Base-by-base conservation (phyloP, 2,329 filamentous ascomycete species). In the Fusarium veterinarium region DNA sequence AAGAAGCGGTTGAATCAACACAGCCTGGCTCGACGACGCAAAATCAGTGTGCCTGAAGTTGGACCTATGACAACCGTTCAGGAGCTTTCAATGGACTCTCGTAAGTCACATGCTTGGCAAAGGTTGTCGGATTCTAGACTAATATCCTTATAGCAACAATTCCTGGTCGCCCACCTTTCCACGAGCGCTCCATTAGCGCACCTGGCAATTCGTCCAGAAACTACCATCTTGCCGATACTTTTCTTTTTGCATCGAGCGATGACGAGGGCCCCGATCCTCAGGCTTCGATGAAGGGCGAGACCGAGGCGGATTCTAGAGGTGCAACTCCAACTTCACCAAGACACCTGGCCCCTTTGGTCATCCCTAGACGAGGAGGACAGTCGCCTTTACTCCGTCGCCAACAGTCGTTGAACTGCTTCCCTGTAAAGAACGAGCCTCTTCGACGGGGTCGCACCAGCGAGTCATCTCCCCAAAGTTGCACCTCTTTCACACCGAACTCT, bases 61-160 rank as follows among this genome's bases (percentile, higher is more conserved):
- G 90, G 89, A 4, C 89, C 89, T 38, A 91, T 92, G 90, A 91
- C 90, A 9, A 92, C 90, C 3, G 90, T 92, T 19, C 90, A 92
- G 71, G 91, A 92, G 77, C 81, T 87, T 53, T 80, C 89, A 57
- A 92, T 92, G 90, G 91, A 93, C 81, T 92, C 91, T 76, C 91
- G 91, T 93, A 84, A 83, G 91, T 57, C 17, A 41, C 7, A 13
- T 19, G 19, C 17, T 30, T 11, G 28, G 4, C 13, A 14, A 40
- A 31, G 19, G 49, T 42, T 20, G 48, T 31, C 42, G 28, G 28
- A 17, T 14, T 42, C 44, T 23, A 23, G 42, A 71, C 73, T 80
- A 31, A 80, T 64, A 25, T 11, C 78, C 56, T 42, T 48, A 6
- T 72, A 92, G 90, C 91, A 70, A 92, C 91, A 33, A 91, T 92